Base-by-base conservation (phyloP, 2,329 filamentous ascomycete genomes). In the Aspergillus viridinutans region DNA sequence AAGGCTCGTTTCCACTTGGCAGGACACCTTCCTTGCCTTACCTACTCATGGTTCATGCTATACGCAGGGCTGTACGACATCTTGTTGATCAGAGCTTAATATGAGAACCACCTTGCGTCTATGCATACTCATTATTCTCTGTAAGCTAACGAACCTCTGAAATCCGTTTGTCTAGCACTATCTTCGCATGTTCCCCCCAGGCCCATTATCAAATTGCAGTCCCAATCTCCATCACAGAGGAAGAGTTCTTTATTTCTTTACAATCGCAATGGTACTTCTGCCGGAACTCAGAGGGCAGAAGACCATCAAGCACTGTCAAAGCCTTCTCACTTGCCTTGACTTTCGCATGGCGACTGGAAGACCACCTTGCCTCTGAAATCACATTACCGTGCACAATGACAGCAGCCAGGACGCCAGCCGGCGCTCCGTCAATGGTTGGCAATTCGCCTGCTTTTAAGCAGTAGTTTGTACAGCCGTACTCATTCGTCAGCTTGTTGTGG, bases 371-470 rank as follows among this genome's bases (percentile, higher is more conserved):
- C 60, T 85, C 80, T 1, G 85, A 83, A n/a, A 90, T 73, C 9
- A 92, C 82, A 45, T 81, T 72, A 12, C 85, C 83, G 68, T 97
- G 93, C 14, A 97, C 81, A 69, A 95, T 80, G 7, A 96, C 81
- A 25, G 85, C 90, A 6, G 88, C 89, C 0, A 90, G 77, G 5
- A 92, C 83, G 50, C 71, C 67, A 43, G 76, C 68, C 53, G 75
- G 59, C 50, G 77, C 63, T 78, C 82, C 72, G 63, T 84, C 76
- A 1, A 73, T 65, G 3, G 59, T 64, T 1, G 75, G 74, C 42
- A 83, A 72, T 49, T 81, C 78, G 38, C 73, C 74, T 1, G 76
- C 71, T 54, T 80, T 75, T 38, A 82, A 58, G 42, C 73, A 75
- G 71, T 82, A 86, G 23, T 85, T 77, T 10, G 67, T 75, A 71